Evolutionary conservation across 2,329 filamentous ascomycete species (phyloP).

Genomic region (Neophaeococcomyces aloes): DNA sequence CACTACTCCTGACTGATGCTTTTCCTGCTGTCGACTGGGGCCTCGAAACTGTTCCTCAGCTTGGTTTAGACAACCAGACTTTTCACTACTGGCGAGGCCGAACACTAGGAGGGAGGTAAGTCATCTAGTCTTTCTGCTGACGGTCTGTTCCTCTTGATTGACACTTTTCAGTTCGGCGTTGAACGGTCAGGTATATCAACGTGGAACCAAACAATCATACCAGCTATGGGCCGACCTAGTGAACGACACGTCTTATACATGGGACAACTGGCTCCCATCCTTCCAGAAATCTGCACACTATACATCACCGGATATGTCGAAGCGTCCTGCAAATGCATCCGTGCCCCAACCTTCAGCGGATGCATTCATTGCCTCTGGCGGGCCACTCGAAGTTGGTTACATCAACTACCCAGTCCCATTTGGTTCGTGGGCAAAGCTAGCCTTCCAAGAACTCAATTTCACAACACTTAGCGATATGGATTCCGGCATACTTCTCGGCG

Average conservation of each 20-base stretch:
- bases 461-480: constrained; percentile 30
- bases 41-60: constrained; percentile 22
- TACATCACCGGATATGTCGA: constrained; percentile 21
- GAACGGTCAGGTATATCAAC: constrained; percentile 30
- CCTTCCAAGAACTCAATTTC: constrained; percentile 34
- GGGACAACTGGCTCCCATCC: constrained; percentile 24
- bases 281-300: constrained; percentile 25
- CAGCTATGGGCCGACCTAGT: constrained; percentile 27
- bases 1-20: no score
- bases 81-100: neutral
- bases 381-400: constrained; percentile 34
- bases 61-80: constrained; percentile 1
- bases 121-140: no score
- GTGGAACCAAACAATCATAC: constrained; percentile 24
- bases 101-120: constrained; percentile 1
- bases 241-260: constrained; percentile 26
- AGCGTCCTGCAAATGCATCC: constrained; percentile 19
- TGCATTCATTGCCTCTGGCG: constrained; percentile 26
- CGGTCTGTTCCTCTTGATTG: neutral
- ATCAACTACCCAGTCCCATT: constrained; percentile 32
- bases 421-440: constrained; percentile 30
- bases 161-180: constrained; percentile 22
- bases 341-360: constrained; percentile 22
- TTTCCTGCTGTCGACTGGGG: constrained; percentile 26
- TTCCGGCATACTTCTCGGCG: constrained; percentile 33